Evolutionary conservation across 2,329 filamentous ascomycete genomes (phyloP), one percentile per base, ranked within the genome.

Genomic region (Curvularia spicifera): DNA sequence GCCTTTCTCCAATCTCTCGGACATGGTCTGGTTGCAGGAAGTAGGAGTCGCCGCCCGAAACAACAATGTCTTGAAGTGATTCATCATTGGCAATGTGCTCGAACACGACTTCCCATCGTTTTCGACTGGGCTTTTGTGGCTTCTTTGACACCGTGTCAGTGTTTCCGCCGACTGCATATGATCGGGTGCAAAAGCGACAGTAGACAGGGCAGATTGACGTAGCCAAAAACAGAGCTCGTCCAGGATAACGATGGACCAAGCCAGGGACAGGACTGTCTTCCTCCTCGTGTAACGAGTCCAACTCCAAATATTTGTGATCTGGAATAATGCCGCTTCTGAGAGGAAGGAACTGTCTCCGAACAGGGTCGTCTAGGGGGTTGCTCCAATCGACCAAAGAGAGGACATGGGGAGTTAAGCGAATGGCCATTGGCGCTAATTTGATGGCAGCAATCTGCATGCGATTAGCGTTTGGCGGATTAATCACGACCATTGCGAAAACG

Each of bases 21-120:
- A 89, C 76, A 22, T 87, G 78, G 1, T 85, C 76, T 0, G 84
- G 81, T 18, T 78, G 71, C 2, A 89, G 78, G 54, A 85, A 85
- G 69, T 84, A 89, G 0, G 84, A 79, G 71, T 89, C 87, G 9
- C 86, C 86, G 0, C 87, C 86, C 0, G 86, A 89, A 8, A 89
- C 79, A 0, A 88, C 85, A 35, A 89, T 82, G 65, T 89, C 86
- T 33, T 82, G 78, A 5, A 89, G 74, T 64, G 71, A 1, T 80
- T 79, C 13, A 76, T 83, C 44, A 6, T 71, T 73, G 64, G 81
- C 81, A 47, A 89, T 86, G 69, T 89, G 84, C 2, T 79, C 70
- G 53, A 88, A 83, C n/a, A 82, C 80, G 2, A 76, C 69, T n/a
- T 87, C 79, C 82, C 86, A 87, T n/a, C 82, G 78, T 50, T 82